phyloP scores from a whole-genome alignment of 169 alveolate genomes.

The Plasmodium relictum region DNA sequence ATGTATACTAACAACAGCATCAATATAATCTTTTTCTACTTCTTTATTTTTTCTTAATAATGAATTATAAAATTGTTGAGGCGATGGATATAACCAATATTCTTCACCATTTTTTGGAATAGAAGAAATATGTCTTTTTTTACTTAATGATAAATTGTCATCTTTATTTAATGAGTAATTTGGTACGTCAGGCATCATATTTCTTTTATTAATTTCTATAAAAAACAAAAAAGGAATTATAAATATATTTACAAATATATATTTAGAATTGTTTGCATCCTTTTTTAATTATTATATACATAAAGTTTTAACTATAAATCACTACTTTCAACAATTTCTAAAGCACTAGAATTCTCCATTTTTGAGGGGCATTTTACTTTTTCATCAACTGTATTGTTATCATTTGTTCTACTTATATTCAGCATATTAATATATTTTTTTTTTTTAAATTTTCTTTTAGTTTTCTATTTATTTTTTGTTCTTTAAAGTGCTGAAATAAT shows the following conservation, averaged over 20 bases:
- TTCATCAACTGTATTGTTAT: conserved; percentile 6
- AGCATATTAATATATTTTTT: conserved; percentile 7
- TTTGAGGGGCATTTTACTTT: conserved; percentile 46
- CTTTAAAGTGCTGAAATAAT: too few relatives aligned
- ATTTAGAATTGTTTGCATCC: not conserved
- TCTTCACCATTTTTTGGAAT: conserved; percentile 57
- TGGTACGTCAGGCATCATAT: conserved; percentile 75
- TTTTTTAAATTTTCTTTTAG: not conserved
- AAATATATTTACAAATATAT: not conserved
- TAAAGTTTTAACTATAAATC: not conserved
- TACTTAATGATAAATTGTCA: conserved; percentile 17
- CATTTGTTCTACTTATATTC: conserved; percentile 18
- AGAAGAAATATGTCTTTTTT: conserved; percentile 51
- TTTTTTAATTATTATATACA: not conserved
- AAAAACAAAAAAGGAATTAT: too few relatives aligned
- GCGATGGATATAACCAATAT: conserved; percentile 90
- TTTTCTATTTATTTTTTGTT: too few relatives aligned
- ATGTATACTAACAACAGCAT: conserved; percentile 87
- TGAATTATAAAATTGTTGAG: conserved; percentile 91
- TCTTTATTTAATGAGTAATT: conserved; percentile 27
- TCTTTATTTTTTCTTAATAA: conserved; percentile 82
- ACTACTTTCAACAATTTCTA: conserved; percentile 17
- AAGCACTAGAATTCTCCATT: not conserved
- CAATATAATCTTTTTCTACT: conserved; percentile 82
- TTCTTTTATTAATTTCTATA: conserved; percentile 43